Evolutionary conservation across 805 yeast genomes (phyloP).

Genomic region (Wickerhamiella shivajii): DNA sequence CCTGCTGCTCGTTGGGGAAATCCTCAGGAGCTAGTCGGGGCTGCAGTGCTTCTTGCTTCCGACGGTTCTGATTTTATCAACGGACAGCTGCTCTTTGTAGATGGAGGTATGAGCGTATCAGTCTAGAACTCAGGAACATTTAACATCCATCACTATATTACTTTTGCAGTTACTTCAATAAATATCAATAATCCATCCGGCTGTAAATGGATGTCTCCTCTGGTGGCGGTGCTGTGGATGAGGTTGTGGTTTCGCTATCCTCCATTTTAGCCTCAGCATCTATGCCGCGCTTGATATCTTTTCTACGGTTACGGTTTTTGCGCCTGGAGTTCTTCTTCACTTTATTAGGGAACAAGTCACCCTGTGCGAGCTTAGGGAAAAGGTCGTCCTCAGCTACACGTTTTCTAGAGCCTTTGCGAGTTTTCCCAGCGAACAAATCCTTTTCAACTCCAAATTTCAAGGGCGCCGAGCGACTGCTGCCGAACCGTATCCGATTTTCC

Average conservation of each 20-base stretch:
- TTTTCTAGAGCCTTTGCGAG: conserved; percentile 9
- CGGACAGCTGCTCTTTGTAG: too few relatives aligned
- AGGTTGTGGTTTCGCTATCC: background rate
- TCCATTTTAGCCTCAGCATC: background rate
- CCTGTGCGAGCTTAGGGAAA: conserved; percentile 10
- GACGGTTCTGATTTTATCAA: too few relatives aligned
- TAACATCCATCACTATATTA: too few relatives aligned
- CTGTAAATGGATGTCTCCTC: conserved; percentile 7
- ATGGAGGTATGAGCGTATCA: too few relatives aligned
- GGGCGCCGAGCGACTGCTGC: conserved; percentile 17
- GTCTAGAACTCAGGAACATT: too few relatives aligned
- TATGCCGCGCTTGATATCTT: background rate
- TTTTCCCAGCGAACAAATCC: conserved; percentile 16
- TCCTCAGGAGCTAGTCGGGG: too few relatives aligned
- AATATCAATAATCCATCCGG: conserved; percentile 14
- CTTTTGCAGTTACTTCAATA: background rate
- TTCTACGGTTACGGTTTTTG: conserved; percentile 2
- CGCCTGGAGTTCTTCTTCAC: conserved; percentile 13
- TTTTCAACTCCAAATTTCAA: conserved; percentile 17
- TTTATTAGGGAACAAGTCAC: conserved; percentile 28
- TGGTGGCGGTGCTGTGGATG: background rate
- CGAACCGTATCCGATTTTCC: conserved; percentile 18
- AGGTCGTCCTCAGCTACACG: conserved; percentile 5
- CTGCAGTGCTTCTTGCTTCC: too few relatives aligned
- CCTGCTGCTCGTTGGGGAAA: too few relatives aligned